phyloP scores from a whole-genome alignment of 1,284 basidiomycete species.

The Melampsora larici-populina region DNA sequence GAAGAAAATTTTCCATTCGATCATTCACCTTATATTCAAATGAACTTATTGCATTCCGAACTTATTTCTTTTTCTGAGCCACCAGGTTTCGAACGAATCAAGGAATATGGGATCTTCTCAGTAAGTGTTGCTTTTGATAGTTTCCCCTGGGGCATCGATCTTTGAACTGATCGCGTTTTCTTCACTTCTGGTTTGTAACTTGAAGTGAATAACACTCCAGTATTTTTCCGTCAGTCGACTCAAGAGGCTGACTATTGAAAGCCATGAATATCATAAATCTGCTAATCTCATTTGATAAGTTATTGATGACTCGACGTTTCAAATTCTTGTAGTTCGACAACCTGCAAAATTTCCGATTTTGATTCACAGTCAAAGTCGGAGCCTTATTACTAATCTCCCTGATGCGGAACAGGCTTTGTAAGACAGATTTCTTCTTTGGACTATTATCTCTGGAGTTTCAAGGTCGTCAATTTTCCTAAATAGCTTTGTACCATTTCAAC shows the following conservation, averaged over 20 bases:
- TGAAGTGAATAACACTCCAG: slow-evolving; percentile 25
- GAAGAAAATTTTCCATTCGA: neutral
- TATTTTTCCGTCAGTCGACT: slow-evolving; percentile 32
- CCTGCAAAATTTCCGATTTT: slow-evolving; percentile 32
- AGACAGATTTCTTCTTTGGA: neutral
- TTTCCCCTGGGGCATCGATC: neutral
- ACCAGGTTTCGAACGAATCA: slow-evolving; percentile 21
- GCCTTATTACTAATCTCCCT: slow-evolving; percentile 12
- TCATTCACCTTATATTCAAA: neutral
- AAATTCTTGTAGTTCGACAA: slow-evolving; percentile 9
- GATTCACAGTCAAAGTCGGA: slow-evolving; percentile 34
- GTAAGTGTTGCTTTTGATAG: neutral
- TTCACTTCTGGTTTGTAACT: neutral
- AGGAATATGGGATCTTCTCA: slow-evolving; percentile 29
- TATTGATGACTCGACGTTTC: neutral
- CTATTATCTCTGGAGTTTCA: neutral
- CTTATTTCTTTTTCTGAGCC: neutral
- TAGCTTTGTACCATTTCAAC: too few species aligned
- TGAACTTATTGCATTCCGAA: neutral
- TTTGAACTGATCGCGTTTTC: neutral
- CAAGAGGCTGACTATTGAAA: too few species aligned
- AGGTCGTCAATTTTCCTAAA: neutral
- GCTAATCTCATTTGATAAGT: neutral
- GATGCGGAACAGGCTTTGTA: slow-evolving; percentile 24
- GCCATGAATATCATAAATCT: too few species aligned